phyloP scores from a whole-genome alignment of 306 rosid species.

The Pyrus pyrifolia region DNA sequence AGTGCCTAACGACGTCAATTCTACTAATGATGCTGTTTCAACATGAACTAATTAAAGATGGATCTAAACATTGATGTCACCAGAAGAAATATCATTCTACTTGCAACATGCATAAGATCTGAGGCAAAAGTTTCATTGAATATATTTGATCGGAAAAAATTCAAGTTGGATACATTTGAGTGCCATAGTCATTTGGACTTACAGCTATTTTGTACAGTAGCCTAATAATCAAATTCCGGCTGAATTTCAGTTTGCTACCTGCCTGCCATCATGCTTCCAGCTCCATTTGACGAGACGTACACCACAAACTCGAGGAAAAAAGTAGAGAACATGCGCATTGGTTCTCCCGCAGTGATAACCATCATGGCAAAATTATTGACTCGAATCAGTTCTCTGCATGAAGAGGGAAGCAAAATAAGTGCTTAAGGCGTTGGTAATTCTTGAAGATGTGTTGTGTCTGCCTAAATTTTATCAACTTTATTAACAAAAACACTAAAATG shows the following conservation, averaged over 20 bases:
- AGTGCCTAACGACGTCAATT: neutral
- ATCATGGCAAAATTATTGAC: conserved; percentile 7
- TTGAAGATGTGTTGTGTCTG: neutral
- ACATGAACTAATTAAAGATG: neutral
- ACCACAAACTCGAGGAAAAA: neutral
- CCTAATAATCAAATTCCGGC: conserved; percentile 2
- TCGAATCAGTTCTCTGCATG: conserved; percentile 46
- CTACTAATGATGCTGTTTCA: neutral
- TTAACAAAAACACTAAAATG: neutral
- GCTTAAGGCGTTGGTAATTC: neutral
- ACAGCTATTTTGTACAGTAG: conserved; percentile 3
- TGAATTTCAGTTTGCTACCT: neutral
- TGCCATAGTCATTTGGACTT: neutral
- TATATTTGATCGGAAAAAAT: neutral
- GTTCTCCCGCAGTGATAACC: conserved; percentile 11
- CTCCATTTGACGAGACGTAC: conserved; percentile 3
- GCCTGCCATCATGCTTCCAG: conserved; percentile 5
- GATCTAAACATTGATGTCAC: neutral
- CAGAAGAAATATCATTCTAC: neutral
- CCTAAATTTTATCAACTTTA: neutral
- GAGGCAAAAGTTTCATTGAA: conserved; percentile 7
- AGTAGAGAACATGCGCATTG: neutral
- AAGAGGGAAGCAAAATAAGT: neutral
- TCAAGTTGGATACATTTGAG: neutral
- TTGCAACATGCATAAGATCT: neutral